Percentiles rank a stretch among this genome's conserved stretches.
Evolutionary conservation across 2,329 filamentous ascomycete genomes (phyloP).

Genomic region (Mycosphaerella sp.): DNA sequence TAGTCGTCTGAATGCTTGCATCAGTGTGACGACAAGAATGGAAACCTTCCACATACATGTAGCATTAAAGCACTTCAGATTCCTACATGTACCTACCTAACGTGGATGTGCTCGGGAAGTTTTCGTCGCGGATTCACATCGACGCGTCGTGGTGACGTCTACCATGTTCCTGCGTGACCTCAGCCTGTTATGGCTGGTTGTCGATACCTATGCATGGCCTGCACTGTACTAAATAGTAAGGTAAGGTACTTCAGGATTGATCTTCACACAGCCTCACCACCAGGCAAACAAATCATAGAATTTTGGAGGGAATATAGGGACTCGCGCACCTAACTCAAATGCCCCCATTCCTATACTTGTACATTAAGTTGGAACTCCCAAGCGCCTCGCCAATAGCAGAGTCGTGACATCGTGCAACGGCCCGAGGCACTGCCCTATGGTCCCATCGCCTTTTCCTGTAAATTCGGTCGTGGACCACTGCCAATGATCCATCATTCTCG

Average conservation of each 20-base stretch:
- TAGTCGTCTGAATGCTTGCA: too few relatives aligned
- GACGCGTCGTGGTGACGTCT: conserved; percentile 9
- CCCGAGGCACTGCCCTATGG: background rate
- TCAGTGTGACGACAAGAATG: too few relatives aligned
- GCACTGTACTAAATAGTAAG: too few relatives aligned
- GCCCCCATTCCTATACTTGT: background rate
- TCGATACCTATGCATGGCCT: too few relatives aligned
- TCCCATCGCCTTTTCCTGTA: background rate
- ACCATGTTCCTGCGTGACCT: background rate
- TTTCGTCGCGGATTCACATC: background rate
- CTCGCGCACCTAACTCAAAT: background rate
- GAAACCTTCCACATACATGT: too few relatives aligned
- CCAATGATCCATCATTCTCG: background rate
- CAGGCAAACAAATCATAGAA: too few relatives aligned
- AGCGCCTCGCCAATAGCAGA: conserved; percentile 2
- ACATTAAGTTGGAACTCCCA: background rate
- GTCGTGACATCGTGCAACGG: background rate
- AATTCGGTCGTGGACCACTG: background rate
- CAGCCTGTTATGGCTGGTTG: too few relatives aligned
- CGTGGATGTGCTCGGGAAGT: too few relatives aligned
- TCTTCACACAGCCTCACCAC: too few relatives aligned
- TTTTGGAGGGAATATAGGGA: background rate
- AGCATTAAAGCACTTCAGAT: too few relatives aligned
- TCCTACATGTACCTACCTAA: too few relatives aligned
- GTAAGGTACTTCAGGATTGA: too few relatives aligned